These are phyloP conservation scores for Penicillium angulare DNA, from an alignment of 495 filamentous ascomycete genomes.

Conservation along the genomic window DNA sequence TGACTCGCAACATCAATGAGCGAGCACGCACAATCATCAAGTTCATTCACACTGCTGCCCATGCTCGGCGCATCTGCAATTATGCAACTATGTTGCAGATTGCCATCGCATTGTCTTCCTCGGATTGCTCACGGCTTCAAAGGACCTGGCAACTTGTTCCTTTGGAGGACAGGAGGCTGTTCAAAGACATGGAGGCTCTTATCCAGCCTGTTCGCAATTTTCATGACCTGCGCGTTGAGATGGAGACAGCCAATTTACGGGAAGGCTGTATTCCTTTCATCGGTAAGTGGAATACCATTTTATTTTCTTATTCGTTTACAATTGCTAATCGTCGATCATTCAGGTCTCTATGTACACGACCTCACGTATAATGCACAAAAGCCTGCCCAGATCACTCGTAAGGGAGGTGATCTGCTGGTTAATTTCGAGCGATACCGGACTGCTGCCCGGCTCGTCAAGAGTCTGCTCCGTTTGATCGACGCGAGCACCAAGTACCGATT, in stretches of 20 bases:
- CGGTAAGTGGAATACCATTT: conserved; percentile 49
- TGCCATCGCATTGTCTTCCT: conserved; percentile 82
- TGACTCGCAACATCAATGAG: conserved; percentile 80
- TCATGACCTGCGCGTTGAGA: conserved; percentile 81
- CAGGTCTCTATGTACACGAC: conserved; percentile 87
- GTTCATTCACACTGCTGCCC: conserved; percentile 85
- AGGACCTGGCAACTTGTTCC: conserved; percentile 83
- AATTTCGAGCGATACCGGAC: conserved; percentile 96
- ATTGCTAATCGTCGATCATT: conserved; percentile 1
- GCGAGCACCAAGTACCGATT: conserved; percentile 88
- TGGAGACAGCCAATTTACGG: conserved; percentile 75
- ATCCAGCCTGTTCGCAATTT: conserved; percentile 92
- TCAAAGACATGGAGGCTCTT: conserved; percentile 78
- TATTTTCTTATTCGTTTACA: not conserved
- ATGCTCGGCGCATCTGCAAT: conserved; percentile 83
- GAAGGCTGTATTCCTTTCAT: conserved; percentile 96
- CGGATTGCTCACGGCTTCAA: conserved; percentile 72
- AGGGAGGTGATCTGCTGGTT: conserved; percentile 66
- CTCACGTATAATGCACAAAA: conserved; percentile 95
- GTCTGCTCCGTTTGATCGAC: conserved; percentile 82
- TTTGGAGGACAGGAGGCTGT: conserved; percentile 61
- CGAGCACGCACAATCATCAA: conserved; percentile 82
- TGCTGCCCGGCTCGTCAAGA: conserved; percentile 90
- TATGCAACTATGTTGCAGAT: conserved; percentile 97
- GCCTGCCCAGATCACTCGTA: conserved; percentile 63